Evolutionary conservation across 1,139 yeast genomes (phyloP).

Genomic region (Candida anutae): DNA sequence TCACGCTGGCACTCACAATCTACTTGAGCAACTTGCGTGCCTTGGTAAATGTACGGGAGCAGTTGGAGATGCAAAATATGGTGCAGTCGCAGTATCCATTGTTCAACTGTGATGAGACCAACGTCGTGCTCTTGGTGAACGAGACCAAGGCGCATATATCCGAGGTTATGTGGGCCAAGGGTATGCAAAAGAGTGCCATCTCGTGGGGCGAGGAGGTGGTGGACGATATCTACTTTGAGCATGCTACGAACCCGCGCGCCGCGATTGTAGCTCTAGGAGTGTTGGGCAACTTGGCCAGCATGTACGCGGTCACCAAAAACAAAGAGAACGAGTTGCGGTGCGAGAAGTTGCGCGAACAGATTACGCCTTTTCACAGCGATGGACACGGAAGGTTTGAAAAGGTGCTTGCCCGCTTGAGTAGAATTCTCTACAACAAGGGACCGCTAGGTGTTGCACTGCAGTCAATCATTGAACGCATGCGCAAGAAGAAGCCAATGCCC

Average conservation of each 20-base stretch:
- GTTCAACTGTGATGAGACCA: slow-evolving; percentile 28
- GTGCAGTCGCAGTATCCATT: slow-evolving; percentile 28
- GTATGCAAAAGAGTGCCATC: slow-evolving; percentile 45
- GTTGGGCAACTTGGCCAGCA: slow-evolving; percentile 21
- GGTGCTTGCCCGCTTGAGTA: slow-evolving; percentile 27
- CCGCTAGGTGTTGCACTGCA: slow-evolving; percentile 39
- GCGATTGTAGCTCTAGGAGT: slow-evolving; percentile 25
- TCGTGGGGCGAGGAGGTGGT: slow-evolving; percentile 56
- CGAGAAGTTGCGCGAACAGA: slow-evolving; percentile 15
- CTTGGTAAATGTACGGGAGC: slow-evolving; percentile 15
- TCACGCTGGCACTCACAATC: slow-evolving; percentile 24
- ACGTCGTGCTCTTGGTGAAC: slow-evolving; percentile 21
- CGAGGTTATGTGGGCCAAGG: slow-evolving; percentile 59
- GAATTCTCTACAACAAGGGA: slow-evolving; percentile 32
- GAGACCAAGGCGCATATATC: slow-evolving; percentile 52
- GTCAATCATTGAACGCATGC: slow-evolving; percentile 33
- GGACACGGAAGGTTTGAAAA: slow-evolving; percentile 28
- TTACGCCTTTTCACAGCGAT: slow-evolving; percentile 15
- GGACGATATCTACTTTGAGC: slow-evolving; percentile 27
- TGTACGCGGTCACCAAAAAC: slow-evolving; percentile 26
- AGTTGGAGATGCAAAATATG: slow-evolving; percentile 12
- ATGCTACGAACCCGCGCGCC: slow-evolving; percentile 20
- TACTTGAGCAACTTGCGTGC: slow-evolving; percentile 30
- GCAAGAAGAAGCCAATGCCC: slow-evolving; percentile 23
- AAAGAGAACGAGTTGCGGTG: slow-evolving; percentile 20